These are phyloP conservation scores for Leccinum olivaceopallidum DNA, from an alignment of 768 basidiomycete species.

Conservation along the genomic window DNA sequence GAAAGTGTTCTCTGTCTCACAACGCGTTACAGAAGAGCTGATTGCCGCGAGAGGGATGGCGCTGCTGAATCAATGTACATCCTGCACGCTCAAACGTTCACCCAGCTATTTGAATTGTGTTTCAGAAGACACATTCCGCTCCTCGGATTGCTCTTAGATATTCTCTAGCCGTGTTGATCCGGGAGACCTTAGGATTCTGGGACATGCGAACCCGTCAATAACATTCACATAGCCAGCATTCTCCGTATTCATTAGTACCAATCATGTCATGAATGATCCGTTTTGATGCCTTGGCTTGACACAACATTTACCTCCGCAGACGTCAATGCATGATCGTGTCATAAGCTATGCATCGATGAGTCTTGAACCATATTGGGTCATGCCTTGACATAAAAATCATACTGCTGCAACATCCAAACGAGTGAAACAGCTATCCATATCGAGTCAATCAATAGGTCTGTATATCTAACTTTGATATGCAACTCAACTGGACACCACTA, in stretches of 20 bases:
- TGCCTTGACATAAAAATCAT: conserved; percentile 70
- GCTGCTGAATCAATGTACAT: not conserved
- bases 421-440: conserved; percentile 56
- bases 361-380: conserved; percentile 19
- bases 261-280: not conserved
- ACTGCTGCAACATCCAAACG: conserved; percentile 85
- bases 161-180: conserved; percentile 8
- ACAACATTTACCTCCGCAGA: conserved; percentile 41
- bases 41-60: not conserved
- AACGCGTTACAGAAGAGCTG: not conserved
- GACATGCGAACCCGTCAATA: conserved; percentile 2
- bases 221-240: conserved; percentile 1
- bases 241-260: not conserved
- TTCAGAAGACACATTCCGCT: conserved; percentile 12
- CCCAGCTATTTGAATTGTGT: conserved; percentile 7
- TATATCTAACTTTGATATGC: conserved; percentile 33
- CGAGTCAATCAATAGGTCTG: conserved; percentile 13
- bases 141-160: not conserved
- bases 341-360: not conserved
- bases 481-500: conserved; percentile 78
- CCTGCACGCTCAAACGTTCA: not conserved
- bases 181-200: not conserved
- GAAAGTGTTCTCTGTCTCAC: conserved; percentile 5
- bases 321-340: not conserved
- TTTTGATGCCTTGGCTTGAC: conserved; percentile 40